A percentile compares a stretch with the other conserved stretches of the same genome.
phyloP scores from a whole-genome alignment of 225 moss, liverwort and hornwort genomes.

The Takakia lepidozioides region DNA sequence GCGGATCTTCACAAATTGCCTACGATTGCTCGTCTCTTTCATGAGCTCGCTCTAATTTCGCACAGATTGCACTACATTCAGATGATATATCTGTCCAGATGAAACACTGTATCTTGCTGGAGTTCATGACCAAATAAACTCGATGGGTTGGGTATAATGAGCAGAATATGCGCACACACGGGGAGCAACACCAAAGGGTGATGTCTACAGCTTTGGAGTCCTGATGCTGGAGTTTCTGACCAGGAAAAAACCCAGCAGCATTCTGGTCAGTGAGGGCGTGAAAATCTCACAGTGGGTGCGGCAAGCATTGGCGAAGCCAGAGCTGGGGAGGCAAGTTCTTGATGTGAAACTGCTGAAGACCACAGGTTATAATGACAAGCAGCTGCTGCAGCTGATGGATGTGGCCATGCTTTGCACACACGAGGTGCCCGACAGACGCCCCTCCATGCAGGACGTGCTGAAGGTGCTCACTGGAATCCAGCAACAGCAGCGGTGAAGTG shows the following conservation, averaged over 20 bases:
- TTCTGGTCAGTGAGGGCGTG: not conserved
- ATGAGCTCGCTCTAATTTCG: too few species aligned
- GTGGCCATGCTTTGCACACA: constrained; percentile 2
- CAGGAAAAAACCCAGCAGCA: not conserved
- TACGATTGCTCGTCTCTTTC: too few species aligned
- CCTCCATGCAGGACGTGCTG: constrained; percentile 1
- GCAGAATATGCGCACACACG: not conserved
- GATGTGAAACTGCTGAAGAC: not conserved
- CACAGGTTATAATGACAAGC: not conserved
- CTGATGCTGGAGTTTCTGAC: not conserved
- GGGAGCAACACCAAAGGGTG: not conserved
- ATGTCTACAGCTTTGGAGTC: constrained; percentile 1
- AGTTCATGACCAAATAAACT: too few species aligned
- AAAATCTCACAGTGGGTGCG: not conserved
- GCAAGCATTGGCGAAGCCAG: not conserved
- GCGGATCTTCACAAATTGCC: too few species aligned
- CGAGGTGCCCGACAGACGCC: not conserved
- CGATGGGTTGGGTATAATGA: too few species aligned
- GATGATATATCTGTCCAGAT: too few species aligned
- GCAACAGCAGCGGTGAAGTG: too few species aligned
- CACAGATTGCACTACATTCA: too few species aligned
- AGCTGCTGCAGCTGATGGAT: not conserved
- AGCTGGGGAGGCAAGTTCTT: not conserved
- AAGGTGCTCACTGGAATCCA: not conserved
- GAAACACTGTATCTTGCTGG: too few species aligned